Evolutionary conservation across 2,329 filamentous ascomycete genomes (phyloP).

Genomic region (Lecanicillium sp.): DNA sequence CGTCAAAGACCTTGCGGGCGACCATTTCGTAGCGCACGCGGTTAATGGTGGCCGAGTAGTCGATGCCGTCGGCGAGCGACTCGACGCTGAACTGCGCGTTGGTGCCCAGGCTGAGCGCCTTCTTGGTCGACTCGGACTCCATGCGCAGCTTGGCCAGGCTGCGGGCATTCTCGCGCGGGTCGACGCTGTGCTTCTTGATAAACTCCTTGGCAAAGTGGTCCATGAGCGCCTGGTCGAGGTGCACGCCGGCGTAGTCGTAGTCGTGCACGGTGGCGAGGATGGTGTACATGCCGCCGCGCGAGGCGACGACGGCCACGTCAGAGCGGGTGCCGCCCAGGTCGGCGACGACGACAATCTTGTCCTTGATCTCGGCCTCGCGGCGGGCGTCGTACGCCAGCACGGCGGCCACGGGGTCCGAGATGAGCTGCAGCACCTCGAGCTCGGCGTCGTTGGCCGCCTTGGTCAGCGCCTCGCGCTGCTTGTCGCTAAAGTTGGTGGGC

Average conservation of each 20-base stretch:
- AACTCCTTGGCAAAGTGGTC: constrained; percentile 99
- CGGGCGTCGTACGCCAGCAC: constrained; percentile 87
- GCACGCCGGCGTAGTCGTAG: constrained; percentile 82
- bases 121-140: constrained; percentile 87
- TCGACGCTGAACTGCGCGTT: constrained; percentile 92
- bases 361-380: constrained; percentile 62
- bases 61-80: constrained; percentile 78
- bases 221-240: constrained; percentile 84
- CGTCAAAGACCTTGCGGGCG: constrained; percentile 75
- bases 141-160: constrained; percentile 87
- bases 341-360: constrained; percentile 87
- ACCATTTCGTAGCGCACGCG: constrained; percentile 87
- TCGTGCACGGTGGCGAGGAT: constrained; percentile 90
- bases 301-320: constrained; percentile 84
- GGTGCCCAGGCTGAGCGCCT: constrained; percentile 78
- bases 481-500: constrained; percentile 85
- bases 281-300: constrained; percentile 92
- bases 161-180: constrained; percentile 74
- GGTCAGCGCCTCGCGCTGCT: constrained; percentile 74
- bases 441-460: constrained; percentile 72
- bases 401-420: constrained; percentile 83
- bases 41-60: constrained; percentile 91
- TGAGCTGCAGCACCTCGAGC: constrained; percentile 85
- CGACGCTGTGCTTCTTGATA: constrained; percentile 84
- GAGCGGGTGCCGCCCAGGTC: constrained; percentile 90